Conservation (phyloP, 768 basidiomycete genomes). For the Termitomyces heimii region DNA sequence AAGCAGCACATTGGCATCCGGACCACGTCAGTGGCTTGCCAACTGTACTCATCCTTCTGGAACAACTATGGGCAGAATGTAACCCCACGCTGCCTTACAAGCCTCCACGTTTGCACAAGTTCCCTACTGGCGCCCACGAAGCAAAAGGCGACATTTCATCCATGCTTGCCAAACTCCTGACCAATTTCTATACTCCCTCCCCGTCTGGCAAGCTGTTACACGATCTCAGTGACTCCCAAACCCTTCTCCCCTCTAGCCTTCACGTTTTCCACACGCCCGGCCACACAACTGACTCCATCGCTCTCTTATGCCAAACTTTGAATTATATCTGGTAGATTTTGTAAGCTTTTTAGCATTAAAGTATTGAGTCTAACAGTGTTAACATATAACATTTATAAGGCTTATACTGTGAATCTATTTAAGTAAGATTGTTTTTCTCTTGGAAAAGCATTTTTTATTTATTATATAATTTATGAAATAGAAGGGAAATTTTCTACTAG, state of each 20-base stretch:
- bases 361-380: no score
- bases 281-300: constrained; percentile 85
- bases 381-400: no score
- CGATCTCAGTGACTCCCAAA: constrained; percentile 52
- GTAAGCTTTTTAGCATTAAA: no score
- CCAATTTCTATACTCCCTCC: constrained; percentile 39
- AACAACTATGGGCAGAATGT: constrained; percentile 52
- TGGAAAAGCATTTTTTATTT: no score
- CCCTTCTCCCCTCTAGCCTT: constrained; percentile 40
- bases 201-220: constrained; percentile 44
- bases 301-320: no score
- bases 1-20: constrained; percentile 86
- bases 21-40: constrained; percentile 83
- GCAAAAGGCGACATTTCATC: constrained; percentile 32
- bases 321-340: no score
- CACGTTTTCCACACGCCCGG: constrained; percentile 83
- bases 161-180: constrained; percentile 32
- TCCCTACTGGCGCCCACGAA: constrained; percentile 33
- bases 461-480: no score
- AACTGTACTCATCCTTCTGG: constrained; percentile 61
- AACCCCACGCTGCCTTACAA: constrained; percentile 41
- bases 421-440: no score
- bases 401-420: no score
- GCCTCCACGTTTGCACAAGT: constrained; percentile 75
- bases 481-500: no score